A percentile compares a stretch with the other conserved stretches of the same genome.
Conservation (phyloP, 345 rosid genomes). For the Chamaenerion angustifolium region DNA sequence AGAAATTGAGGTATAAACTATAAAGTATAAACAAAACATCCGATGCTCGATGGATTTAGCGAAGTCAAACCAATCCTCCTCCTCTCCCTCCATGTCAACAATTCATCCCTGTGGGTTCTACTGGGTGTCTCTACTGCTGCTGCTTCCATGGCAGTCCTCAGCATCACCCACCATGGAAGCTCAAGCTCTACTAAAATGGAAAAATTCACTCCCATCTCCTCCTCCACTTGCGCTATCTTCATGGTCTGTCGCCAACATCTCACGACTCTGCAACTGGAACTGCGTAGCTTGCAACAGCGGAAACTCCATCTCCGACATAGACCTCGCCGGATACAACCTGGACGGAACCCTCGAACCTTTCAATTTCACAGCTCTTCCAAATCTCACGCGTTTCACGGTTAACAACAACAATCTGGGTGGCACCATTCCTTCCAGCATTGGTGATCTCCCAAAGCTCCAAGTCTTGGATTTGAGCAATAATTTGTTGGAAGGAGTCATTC, state of each 20-base stretch:
- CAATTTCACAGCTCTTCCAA: slow-evolving; percentile 35
- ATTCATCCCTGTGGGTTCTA: not conserved
- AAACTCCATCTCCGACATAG: slow-evolving; percentile 18
- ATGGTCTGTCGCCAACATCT: slow-evolving; percentile 39
- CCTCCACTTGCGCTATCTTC: slow-evolving; percentile 26
- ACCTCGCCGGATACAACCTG: slow-evolving; percentile 23
- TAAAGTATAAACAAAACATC: no score
- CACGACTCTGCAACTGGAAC: slow-evolving; percentile 53
- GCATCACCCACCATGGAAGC: slow-evolving; percentile 39
- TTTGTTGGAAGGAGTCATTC: slow-evolving; percentile 19
- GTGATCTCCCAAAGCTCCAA: slow-evolving; percentile 22
- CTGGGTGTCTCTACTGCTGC: not conserved
- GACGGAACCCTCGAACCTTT: slow-evolving; percentile 24
- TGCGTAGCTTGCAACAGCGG: slow-evolving; percentile 27
- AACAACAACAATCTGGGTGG: slow-evolving; percentile 25
- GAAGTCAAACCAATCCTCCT: no score
- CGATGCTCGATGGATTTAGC: no score
- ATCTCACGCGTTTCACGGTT: slow-evolving; percentile 37
- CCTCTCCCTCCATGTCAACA: no score
- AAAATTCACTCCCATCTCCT: slow-evolving; percentile 14
- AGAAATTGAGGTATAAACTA: no score
- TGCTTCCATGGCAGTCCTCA: slow-evolving; percentile 17
- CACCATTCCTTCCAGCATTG: slow-evolving; percentile 25
- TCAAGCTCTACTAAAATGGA: slow-evolving; percentile 52
- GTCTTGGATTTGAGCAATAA: slow-evolving; percentile 35